phyloP scores from a whole-genome alignment of 768 basidiomycete genomes.

The Candolleomyces aberdarensis region DNA sequence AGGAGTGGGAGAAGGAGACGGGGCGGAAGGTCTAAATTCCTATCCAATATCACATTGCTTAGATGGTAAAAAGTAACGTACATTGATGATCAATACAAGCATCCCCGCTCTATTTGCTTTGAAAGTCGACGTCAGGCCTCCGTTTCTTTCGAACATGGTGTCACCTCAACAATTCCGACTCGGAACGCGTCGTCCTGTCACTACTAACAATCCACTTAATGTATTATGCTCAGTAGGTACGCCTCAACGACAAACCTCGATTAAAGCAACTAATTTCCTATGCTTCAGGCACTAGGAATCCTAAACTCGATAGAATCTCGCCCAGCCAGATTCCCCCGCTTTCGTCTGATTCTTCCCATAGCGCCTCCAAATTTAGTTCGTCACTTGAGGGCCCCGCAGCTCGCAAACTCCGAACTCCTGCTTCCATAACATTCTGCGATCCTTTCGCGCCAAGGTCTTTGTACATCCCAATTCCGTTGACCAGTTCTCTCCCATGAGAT shows the following conservation, averaged over 20 bases:
- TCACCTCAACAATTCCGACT: too few species aligned
- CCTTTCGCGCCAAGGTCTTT: conserved; percentile 15
- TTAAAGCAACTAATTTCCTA: too few species aligned
- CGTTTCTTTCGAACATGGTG: too few species aligned
- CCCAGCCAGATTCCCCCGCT: too few species aligned
- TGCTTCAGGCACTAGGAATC: too few species aligned
- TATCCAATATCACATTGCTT: not conserved
- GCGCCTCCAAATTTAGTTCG: too few species aligned
- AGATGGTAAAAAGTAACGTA: not conserved
- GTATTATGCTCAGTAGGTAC: too few species aligned
- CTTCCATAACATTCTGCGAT: conserved; percentile 14
- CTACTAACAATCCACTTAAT: too few species aligned
- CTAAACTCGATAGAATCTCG: too few species aligned
- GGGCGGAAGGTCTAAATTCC: conserved; percentile 28
- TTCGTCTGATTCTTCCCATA: too few species aligned
- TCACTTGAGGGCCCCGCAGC: conserved; percentile 5
- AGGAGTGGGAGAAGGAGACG: conserved; percentile 40
- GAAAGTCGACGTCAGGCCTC: too few species aligned
- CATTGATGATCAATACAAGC: not conserved
- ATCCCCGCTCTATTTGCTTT: not conserved
- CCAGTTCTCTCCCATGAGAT: conserved; percentile 26
- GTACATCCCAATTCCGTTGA: conserved; percentile 23
- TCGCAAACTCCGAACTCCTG: conserved; percentile 19
- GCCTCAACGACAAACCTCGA: not conserved
- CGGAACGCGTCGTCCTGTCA: too few species aligned